phyloP scores from a whole-genome alignment of 208 protist genomes.

The Phytomonas serpens region DNA sequence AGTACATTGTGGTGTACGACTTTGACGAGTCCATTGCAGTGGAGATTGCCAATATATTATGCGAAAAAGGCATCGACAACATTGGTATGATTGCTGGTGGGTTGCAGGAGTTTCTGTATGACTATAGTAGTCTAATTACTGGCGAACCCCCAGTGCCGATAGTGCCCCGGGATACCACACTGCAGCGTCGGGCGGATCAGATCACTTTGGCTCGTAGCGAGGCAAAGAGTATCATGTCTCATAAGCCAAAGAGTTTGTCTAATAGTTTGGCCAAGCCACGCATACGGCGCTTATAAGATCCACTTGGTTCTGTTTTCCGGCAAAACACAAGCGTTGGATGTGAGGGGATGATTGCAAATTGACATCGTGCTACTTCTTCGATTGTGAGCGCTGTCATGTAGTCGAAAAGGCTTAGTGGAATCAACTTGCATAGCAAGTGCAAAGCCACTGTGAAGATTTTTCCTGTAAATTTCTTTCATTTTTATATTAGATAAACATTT shows the following conservation, averaged over 20 bases:
- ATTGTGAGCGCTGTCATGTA: neutral
- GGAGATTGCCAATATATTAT: constrained; percentile 52
- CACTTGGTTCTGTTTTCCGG: neutral
- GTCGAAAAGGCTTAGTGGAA: neutral
- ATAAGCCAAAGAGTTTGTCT: constrained; percentile 83
- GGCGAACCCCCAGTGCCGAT: constrained; percentile 57
- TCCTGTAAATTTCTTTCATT: neutral
- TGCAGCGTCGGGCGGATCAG: constrained; percentile 63
- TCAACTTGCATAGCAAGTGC: neutral
- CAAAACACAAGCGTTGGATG: neutral
- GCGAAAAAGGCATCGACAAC: constrained; percentile 87
- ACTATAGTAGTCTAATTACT: constrained; percentile 46
- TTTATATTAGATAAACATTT: neutral
- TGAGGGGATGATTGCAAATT: neutral
- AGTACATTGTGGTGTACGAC: constrained; percentile 84
- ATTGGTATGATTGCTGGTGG: constrained; percentile 73
- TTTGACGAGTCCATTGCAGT: constrained; percentile 64
- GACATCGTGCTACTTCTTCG: neutral
- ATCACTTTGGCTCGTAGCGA: constrained; percentile 64
- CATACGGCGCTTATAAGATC: neutral
- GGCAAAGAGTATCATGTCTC: constrained; percentile 43
- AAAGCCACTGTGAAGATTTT: neutral
- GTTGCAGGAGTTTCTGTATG: constrained; percentile 76
- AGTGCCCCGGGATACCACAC: constrained; percentile 48
- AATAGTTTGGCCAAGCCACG: constrained; percentile 48